Conservation (phyloP, 176 grass and related monocot species). For the Aegilops sharonensis region DNA sequence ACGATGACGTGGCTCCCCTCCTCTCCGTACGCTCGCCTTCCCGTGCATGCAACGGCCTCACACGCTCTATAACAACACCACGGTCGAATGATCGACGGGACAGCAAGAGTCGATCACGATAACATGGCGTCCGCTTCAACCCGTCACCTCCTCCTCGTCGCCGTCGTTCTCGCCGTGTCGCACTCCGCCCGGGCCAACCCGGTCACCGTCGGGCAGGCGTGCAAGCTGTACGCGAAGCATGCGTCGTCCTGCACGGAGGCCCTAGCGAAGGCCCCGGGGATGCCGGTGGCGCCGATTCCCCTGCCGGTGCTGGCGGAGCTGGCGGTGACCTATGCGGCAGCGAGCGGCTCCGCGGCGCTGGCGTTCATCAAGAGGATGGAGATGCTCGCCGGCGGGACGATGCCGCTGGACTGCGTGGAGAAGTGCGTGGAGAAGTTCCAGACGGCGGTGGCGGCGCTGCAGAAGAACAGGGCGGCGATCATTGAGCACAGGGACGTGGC, state of each 20-base stretch:
- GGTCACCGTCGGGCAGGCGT: constrained; percentile 34
- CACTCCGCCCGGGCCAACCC: neutral
- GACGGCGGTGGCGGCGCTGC: constrained; percentile 44
- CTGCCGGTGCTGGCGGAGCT: constrained; percentile 45
- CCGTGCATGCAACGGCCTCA: constrained; percentile 10
- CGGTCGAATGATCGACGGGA: neutral
- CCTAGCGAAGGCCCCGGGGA: constrained; percentile 17
- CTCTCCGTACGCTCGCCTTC: neutral
- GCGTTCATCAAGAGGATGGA: constrained; percentile 26
- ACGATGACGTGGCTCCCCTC: neutral
- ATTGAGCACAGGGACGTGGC: constrained; percentile 16
- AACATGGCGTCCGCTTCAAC: constrained; percentile 37
- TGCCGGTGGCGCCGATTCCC: neutral
- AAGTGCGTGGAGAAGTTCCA: constrained; percentile 52
- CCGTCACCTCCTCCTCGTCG: neutral
- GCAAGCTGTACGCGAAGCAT: constrained; percentile 41
- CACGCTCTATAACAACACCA: neutral
- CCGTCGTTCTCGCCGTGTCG: constrained; percentile 27
- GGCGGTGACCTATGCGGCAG: constrained; percentile 40
- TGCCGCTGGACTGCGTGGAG: constrained; percentile 40
- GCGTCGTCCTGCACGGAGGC: constrained; percentile 36
- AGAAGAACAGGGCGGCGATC: constrained; percentile 42
- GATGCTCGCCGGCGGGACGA: neutral
- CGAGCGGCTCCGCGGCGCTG: constrained; percentile 26
- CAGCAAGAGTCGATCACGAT: neutral